phyloP scores from a whole-genome alignment of 1,284 basidiomycete species.

The Ceratobasidium sp. region DNA sequence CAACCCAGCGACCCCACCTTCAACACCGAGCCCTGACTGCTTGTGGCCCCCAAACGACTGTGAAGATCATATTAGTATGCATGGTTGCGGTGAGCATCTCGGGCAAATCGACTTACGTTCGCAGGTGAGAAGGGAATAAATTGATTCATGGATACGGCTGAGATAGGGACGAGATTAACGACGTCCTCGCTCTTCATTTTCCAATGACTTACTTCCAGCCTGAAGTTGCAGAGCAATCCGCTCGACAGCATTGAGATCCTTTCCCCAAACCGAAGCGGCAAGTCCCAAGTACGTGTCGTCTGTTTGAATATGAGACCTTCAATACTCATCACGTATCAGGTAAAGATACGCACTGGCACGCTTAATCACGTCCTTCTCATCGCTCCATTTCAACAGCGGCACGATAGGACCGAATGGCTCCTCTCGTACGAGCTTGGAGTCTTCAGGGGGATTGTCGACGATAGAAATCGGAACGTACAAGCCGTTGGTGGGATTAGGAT shows the following conservation, averaged over 20 bases:
- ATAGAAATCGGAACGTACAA: conserved; percentile 36
- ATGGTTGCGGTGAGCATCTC: no score
- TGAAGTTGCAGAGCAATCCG: conserved; percentile 34
- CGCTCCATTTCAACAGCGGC: conserved; percentile 41
- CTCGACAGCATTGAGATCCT: conserved; percentile 20
- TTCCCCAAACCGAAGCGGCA: conserved; percentile 35
- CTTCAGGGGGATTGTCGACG: conserved; percentile 40
- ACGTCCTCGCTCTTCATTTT: neutral
- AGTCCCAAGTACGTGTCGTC: conserved; percentile 33
- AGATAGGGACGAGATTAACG: neutral
- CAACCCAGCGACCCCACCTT: neutral
- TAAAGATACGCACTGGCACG: conserved; percentile 30
- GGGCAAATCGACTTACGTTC: no score
- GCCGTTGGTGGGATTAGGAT: conserved; percentile 27
- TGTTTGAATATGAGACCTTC: neutral
- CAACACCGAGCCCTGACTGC: neutral
- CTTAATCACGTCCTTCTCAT: conserved; percentile 39
- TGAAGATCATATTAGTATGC: no score
- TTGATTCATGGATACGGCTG: conserved; percentile 23
- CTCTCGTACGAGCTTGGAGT: conserved; percentile 43
- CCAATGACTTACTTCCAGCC: conserved; percentile 24
- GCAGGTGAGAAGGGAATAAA: neutral
- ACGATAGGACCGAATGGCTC: conserved; percentile 46
- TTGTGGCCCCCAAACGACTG: neutral
- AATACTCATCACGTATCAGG: neutral